These are phyloP conservation scores for Pholiota conissans DNA, from an alignment of 768 basidiomycete species.

Conservation along the genomic window DNA sequence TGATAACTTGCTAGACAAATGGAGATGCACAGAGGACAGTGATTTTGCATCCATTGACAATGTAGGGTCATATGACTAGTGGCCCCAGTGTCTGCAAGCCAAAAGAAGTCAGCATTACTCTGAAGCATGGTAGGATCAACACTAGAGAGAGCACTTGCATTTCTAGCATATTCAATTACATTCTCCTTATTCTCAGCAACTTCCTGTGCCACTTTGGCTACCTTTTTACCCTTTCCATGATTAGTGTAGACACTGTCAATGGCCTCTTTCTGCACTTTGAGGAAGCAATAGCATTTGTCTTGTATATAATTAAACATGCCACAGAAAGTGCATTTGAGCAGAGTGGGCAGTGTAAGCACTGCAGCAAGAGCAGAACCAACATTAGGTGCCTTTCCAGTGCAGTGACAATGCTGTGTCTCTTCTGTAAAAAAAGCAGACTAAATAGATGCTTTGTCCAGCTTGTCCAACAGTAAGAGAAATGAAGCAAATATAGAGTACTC, in stretches of 20 bases:
- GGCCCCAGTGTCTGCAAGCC: neutral
- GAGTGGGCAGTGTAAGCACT: neutral
- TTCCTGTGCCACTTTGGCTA: neutral
- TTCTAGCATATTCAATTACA: neutral
- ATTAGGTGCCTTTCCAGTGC: neutral
- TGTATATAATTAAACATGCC: neutral
- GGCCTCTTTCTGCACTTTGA: too few species aligned
- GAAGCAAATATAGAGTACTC: constrained; percentile 13
- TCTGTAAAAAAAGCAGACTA: neutral
- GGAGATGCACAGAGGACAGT: neutral
- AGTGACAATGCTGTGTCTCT: neutral
- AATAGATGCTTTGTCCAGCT: neutral
- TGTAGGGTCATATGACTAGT: neutral
- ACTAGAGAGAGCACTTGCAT: neutral
- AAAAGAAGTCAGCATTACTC: neutral
- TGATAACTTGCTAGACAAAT: neutral
- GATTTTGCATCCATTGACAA: neutral
- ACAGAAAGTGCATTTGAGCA: neutral
- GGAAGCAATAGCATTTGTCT: neutral
- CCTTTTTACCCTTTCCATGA: neutral
- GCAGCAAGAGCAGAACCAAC: neutral
- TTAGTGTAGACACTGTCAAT: too few species aligned
- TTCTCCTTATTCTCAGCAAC: neutral
- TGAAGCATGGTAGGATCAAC: neutral
- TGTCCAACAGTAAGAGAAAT: neutral